phyloP scores from a whole-genome alignment of 352 stramenopile species.

The Pythium chondricola region DNA sequence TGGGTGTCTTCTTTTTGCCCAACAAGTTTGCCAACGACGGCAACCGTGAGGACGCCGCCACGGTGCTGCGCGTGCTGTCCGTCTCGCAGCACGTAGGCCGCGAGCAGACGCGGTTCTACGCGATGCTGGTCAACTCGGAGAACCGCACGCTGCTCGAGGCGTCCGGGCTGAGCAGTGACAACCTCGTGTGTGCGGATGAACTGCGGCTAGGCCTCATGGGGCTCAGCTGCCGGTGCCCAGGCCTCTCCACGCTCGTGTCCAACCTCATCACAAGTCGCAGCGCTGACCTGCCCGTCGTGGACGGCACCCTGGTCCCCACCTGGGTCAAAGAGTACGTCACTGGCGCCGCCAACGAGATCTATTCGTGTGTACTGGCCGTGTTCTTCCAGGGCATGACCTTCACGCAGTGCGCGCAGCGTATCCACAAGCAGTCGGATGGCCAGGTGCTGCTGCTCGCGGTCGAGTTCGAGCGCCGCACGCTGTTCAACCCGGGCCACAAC shows the following conservation, averaged over 20 bases:
- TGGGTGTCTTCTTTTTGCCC: constrained; percentile 80
- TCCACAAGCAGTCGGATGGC: constrained; percentile 66
- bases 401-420: constrained; percentile 54
- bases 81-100: constrained; percentile 54
- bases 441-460: constrained; percentile 73
- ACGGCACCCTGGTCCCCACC: constrained; percentile 17
- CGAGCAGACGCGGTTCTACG: constrained; percentile 66
- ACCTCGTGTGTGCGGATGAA: constrained; percentile 77
- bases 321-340: constrained; percentile 78
- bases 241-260: constrained; percentile 76
- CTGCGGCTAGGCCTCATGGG: constrained; percentile 81
- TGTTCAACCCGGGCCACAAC: constrained; percentile 68
- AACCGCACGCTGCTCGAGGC: constrained; percentile 76
- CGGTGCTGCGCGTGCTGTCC: constrained; percentile 71
- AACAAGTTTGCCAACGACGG: constrained; percentile 78
- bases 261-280: constrained; percentile 81
- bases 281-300: constrained; percentile 24
- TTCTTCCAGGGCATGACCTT: constrained; percentile 73
- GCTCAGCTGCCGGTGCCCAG: constrained; percentile 74
- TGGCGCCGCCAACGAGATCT: constrained; percentile 78
- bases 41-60: constrained; percentile 78
- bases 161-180: constrained; percentile 55
- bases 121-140: constrained; percentile 80
- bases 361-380: constrained; percentile 46
- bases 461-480: constrained; percentile 53